Evolutionary conservation across 108 stramenopile species (phyloP), one percentile per base, ranked within the genome.

Genomic region (Nannochloropsis gaditana): DNA sequence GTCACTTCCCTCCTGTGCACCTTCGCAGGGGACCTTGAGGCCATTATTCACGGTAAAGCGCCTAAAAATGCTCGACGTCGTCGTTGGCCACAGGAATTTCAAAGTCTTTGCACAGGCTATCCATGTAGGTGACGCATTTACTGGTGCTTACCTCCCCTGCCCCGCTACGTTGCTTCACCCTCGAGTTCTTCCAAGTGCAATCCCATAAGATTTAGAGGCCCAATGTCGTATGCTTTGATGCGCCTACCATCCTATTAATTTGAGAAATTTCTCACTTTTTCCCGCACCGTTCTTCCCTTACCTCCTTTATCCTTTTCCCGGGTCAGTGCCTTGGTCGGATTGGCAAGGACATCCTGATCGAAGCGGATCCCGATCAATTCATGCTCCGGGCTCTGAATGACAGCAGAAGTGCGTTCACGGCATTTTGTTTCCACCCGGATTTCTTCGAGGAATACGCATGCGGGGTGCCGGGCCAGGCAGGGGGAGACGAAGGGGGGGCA

Each of bases 361-460:
- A 89, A 45, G 85, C 84, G 9, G 85, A 85, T 45, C 44, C 82
- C 19, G 85, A 89, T 83, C 85, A 89, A 82, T 85, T 89, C 21
- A 84, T 89, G 44, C 88, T 89, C 9, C 88, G 88, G 21, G 85
- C 88, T n/a, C 85, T 89, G 21, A 89, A 89, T 44, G 88, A 89
- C 79, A 79, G 85, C 45, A 89, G 85, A 79, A 79, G 73, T 1
- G 88, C 88, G 42, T 89, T 85, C 73, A 73, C 88, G 21, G 85
- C 85, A 43, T 85, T 89, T 85, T 85, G 50, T 73, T 89, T 89
- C 88, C 45, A 83, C 83, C 43, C 82, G 21, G 80, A 83, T 5
- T 85, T 82, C 2, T 89, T 89, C 82, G 88, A 89, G 43, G 50
- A 44, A 5, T 89, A 85, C 84, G 80, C 85, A 80, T 50, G 86